Evolutionary conservation across 331 rosid species (phyloP).

Genomic region (Cydonia oblonga): DNA sequence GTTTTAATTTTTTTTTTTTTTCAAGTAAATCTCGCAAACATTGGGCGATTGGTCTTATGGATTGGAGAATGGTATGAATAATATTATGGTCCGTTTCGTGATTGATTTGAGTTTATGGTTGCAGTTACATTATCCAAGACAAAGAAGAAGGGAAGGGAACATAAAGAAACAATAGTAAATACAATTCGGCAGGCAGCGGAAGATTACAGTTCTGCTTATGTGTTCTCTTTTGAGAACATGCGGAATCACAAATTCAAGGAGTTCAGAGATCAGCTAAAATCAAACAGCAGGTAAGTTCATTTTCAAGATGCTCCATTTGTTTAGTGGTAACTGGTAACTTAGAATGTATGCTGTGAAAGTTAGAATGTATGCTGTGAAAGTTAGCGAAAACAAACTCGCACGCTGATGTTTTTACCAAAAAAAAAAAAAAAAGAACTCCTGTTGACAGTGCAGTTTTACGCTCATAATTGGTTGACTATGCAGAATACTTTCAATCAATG

Average conservation of each 20-base stretch:
- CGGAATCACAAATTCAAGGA: constrained; percentile 82
- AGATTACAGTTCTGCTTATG: constrained; percentile 48
- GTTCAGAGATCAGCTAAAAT: constrained; percentile 68
- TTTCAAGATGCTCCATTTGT: not conserved
- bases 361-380: not conserved
- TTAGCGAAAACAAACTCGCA: not conserved
- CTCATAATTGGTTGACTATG: too few relatives aligned
- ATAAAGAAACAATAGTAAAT: constrained; percentile 57
- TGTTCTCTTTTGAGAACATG: constrained; percentile 85
- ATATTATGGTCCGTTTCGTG: not conserved
- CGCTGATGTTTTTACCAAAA: not conserved
- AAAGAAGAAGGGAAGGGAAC: constrained; percentile 78
- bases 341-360: not conserved
- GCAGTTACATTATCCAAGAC: constrained; percentile 93
- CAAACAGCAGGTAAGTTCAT: constrained; percentile 46
- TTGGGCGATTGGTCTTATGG: not conserved
- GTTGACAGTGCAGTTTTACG: too few relatives aligned
- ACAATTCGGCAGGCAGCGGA: constrained; percentile 61
- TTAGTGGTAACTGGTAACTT: not conserved
- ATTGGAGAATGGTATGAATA: not conserved
- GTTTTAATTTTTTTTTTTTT: not conserved
- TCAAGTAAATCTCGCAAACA: too few relatives aligned
- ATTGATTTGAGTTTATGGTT: not conserved
- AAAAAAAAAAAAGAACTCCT: too few relatives aligned
- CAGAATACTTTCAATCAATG: too few relatives aligned